phyloP scores from a whole-genome alignment of 129 eudicot genomes.

The Flaveria linearis region DNA sequence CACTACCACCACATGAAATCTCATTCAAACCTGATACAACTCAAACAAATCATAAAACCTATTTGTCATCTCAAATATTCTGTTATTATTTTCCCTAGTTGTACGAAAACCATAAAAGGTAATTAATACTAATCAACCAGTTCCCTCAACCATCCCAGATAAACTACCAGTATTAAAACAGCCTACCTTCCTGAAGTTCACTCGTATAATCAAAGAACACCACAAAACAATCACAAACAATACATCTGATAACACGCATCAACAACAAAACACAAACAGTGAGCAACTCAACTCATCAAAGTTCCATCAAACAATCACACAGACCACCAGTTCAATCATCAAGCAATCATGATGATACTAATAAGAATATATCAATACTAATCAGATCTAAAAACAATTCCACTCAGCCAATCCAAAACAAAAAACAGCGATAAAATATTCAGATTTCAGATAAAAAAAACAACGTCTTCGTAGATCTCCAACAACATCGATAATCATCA shows the following conservation, averaged over 20 bases:
- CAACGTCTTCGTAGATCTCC: not conserved
- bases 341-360: not conserved
- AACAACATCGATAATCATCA: not conserved
- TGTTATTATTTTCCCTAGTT: not conserved
- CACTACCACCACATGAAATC: not conserved
- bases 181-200: not conserved
- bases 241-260: not conserved
- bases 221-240: not conserved
- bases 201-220: not conserved
- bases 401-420: not conserved
- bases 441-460: not conserved
- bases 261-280: not conserved
- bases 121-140: not conserved
- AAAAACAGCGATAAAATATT: not conserved
- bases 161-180: not conserved
- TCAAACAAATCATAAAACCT: constrained; percentile 1
- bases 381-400: not conserved
- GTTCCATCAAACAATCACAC: not conserved
- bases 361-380: too few species aligned
- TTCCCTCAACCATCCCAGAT: not conserved
- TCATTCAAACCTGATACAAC: not conserved
- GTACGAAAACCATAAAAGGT: not conserved
- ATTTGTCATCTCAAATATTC: not conserved
- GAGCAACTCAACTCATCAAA: not conserved
- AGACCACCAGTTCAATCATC: not conserved